Base-by-base conservation (phyloP, 2,329 filamentous ascomycete genomes). In the Tolypocladium tundrense region DNA sequence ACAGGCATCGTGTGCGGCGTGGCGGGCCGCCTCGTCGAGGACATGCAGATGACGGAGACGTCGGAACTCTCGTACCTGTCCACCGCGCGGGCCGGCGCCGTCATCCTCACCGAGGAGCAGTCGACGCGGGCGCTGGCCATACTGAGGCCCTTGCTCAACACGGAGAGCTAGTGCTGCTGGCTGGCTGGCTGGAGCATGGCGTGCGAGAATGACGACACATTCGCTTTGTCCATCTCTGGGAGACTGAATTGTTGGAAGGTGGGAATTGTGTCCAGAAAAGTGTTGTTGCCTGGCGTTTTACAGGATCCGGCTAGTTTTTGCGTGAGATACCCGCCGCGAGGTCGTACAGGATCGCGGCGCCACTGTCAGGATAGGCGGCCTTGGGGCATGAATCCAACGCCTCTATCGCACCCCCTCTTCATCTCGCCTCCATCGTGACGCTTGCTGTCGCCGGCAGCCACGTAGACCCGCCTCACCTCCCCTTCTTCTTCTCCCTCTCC, bases 1-100 rank as follows among this genome's bases (percentile, higher is more conserved):
- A 96, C 92, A 0, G 93, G 93, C 27, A 97, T 99, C 59, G 91
- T 99, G 4, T 97, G 92, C 64, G 93, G 94, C 35, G 90, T 99
- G 2, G 92, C 93, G 0, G 90, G 91, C 33, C 82, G 86, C 57
- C 78, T 97, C 35, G 88, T 91, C 1, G 84, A 88, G 54, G 88
- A 89, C 52, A 86, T 90, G 71, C 73, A 78, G 57, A 75, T 75
- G 64, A 69, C 70, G 40, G 75, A 76, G 60, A 79, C 73, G 63
- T 83, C 90, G 1, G 91, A 97, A 70, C 86, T 97, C 73, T 93
- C 88, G 59, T 97, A 97, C 70, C 77, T 97, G 61, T 94, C 88
- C 60, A 97, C 93, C 0, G 91, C 91, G 5, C 83, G 88, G 48
- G 91, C 92, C 0, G 93, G 93, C 1, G 92, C 91, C 6, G 93